These are phyloP conservation scores for Azolla pinnata DNA, from an alignment of 75 land plant genomes.

Conservation along the genomic window DNA sequence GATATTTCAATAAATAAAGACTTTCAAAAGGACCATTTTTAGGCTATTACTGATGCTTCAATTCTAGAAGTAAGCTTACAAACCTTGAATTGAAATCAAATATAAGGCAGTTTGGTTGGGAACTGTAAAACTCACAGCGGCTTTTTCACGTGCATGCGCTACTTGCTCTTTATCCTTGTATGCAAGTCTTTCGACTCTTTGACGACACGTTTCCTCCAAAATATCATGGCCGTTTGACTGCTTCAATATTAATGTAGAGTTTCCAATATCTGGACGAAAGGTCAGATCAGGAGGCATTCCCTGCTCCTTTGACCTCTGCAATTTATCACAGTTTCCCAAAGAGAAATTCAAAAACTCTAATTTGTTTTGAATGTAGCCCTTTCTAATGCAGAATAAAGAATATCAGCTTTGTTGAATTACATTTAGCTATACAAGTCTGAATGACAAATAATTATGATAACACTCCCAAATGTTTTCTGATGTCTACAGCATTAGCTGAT, in stretches of 20 bases:
- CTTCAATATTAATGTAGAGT: constrained; percentile 18
- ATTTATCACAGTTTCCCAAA: neutral
- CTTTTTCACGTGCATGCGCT: constrained; percentile 19
- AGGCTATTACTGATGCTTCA: too few relatives aligned
- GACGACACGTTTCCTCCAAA: constrained; percentile 14
- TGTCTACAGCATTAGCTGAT: too few relatives aligned
- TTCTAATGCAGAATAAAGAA: too few relatives aligned
- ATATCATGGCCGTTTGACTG: constrained; percentile 13
- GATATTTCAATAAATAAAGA: too few relatives aligned
- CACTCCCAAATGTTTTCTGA: too few relatives aligned
- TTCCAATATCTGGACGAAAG: constrained; percentile 30
- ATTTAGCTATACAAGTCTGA: neutral
- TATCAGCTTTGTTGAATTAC: too few relatives aligned
- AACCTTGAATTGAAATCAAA: too few relatives aligned
- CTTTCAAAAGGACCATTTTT: too few relatives aligned
- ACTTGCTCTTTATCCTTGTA: constrained; percentile 22
- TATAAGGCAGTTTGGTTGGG: too few relatives aligned
- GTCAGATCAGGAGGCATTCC: constrained; percentile 11
- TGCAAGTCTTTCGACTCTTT: constrained; percentile 28
- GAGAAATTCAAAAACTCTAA: neutral
- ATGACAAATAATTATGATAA: neutral
- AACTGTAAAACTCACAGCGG: constrained; percentile 23
- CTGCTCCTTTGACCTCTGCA: constrained; percentile 27
- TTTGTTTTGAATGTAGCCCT: too few relatives aligned
- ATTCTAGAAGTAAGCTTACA: too few relatives aligned